Evolutionary conservation across 306 rosid species (phyloP).

Genomic region (Trifolium pratense): DNA sequence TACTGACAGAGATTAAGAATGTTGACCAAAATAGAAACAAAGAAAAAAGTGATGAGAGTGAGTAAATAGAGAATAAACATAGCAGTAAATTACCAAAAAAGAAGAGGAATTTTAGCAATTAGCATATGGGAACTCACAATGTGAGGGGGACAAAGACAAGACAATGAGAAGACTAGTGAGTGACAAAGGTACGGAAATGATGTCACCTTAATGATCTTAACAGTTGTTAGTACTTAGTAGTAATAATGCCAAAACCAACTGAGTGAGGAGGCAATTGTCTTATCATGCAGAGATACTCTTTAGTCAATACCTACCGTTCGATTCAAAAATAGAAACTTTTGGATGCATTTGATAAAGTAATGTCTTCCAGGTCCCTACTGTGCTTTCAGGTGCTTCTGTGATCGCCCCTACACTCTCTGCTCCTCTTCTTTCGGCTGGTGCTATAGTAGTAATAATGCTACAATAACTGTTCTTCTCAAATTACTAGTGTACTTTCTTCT

Average conservation of each 20-base stretch:
- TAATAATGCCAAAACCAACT: background rate
- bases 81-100: constrained; percentile 9
- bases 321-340: background rate
- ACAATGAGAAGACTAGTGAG: constrained; percentile 30
- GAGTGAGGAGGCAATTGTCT: constrained; percentile 16
- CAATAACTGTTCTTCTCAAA: background rate
- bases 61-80: constrained; percentile 10
- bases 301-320: background rate
- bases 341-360: background rate
- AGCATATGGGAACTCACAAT: background rate
- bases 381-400: background rate
- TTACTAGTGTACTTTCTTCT: background rate
- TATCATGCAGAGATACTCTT: background rate
- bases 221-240: constrained; percentile 4
- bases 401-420: background rate
- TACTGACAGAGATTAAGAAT: background rate
- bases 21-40: background rate
- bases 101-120: background rate
- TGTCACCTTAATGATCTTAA: constrained; percentile 23
- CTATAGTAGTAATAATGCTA: background rate
- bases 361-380: background rate
- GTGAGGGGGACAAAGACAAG: constrained; percentile 24
- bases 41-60: background rate
- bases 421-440: constrained; percentile 2
- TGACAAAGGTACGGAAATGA: constrained; percentile 26